Evolutionary conservation across 2,329 filamentous ascomycete species (phyloP).

Genomic region (Trichoderma sp.): DNA sequence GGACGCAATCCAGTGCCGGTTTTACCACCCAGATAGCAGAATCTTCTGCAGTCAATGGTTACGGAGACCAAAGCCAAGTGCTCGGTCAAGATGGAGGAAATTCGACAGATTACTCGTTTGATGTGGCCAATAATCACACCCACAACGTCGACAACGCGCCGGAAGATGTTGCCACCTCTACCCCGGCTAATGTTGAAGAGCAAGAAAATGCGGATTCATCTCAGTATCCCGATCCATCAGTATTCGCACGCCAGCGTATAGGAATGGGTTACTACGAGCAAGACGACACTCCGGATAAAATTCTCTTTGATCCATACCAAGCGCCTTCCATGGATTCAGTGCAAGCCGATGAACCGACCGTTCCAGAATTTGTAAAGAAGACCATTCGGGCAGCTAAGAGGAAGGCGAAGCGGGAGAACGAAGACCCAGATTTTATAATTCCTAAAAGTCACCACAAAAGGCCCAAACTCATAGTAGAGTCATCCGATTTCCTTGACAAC

Average conservation of each 20-base stretch:
- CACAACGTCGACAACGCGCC: constrained; percentile 16
- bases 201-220: constrained; percentile 32
- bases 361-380: constrained; percentile 55
- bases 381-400: constrained; percentile 52
- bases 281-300: constrained; percentile 54
- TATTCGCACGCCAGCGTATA: constrained; percentile 47
- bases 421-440: constrained; percentile 52
- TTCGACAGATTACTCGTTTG: constrained; percentile 1
- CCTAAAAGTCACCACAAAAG: constrained; percentile 46
- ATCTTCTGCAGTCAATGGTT: constrained; percentile 24
- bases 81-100: constrained; percentile 24
- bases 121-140: constrained; percentile 18
- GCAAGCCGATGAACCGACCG: constrained; percentile 42
- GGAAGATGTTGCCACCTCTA: constrained; percentile 2
- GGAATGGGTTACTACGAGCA: constrained; percentile 61
- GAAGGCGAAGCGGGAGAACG: constrained; percentile 50
- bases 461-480: constrained; percentile 27
- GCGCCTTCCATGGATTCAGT: constrained; percentile 47
- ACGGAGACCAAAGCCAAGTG: constrained; percentile 35
- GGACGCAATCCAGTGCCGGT: constrained; percentile 21
- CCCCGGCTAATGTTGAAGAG: constrained; percentile 24
- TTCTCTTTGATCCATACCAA: constrained; percentile 58
- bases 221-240: constrained; percentile 49
- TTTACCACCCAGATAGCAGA: not conserved
- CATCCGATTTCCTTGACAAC: constrained; percentile 35